phyloP scores from a whole-genome alignment of 192 early-diverging fungal species.

The Coemansia sp. region DNA sequence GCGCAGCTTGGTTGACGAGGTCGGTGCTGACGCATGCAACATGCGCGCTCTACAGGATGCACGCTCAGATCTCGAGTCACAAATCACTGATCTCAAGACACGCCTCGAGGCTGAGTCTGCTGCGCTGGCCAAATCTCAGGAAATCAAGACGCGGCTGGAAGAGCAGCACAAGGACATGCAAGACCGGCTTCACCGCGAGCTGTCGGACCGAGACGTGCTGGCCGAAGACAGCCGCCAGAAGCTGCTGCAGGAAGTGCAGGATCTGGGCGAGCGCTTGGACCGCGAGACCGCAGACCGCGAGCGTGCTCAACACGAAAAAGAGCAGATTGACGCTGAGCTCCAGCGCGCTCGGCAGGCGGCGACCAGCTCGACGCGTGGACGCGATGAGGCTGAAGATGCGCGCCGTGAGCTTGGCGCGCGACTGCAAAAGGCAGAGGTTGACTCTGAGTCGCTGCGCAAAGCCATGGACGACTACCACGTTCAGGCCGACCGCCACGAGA shows the following conservation, averaged over 20 bases:
- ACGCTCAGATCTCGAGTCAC: conserved; percentile 61
- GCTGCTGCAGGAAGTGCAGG: conserved; percentile 59
- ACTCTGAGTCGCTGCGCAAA: conserved; percentile 57
- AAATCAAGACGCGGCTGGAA: conserved; percentile 67
- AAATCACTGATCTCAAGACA: conserved; percentile 60
- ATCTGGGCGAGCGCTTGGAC: conserved; percentile 59
- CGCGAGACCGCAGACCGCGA: conserved; percentile 57
- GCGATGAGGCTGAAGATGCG: conserved; percentile 67
- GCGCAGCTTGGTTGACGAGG: conserved; percentile 61
- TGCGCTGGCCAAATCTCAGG: conserved; percentile 60
- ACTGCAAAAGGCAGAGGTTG: conserved; percentile 62
- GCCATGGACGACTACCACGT: conserved; percentile 64
- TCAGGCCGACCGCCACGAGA: conserved; percentile 67
- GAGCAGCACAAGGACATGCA: conserved; percentile 69
- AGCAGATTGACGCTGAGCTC: conserved; percentile 63
- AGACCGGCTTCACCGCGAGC: conserved; percentile 61
- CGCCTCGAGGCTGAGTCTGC: conserved; percentile 68
- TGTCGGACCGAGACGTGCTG: conserved; percentile 65
- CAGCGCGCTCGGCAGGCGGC: conserved; percentile 58
- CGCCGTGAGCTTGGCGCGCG: conserved; percentile 59
- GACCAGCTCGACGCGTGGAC: conserved; percentile 62
- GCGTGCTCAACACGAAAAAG: conserved; percentile 62
- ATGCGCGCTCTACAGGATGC: conserved; percentile 53
- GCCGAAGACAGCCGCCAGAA: conserved; percentile 74
- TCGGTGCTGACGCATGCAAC: conserved; percentile 69